These are phyloP conservation scores for Chaetomiaceae sp. DNA, from an alignment of 2,329 filamentous ascomycete species.

Conservation along the genomic window DNA sequence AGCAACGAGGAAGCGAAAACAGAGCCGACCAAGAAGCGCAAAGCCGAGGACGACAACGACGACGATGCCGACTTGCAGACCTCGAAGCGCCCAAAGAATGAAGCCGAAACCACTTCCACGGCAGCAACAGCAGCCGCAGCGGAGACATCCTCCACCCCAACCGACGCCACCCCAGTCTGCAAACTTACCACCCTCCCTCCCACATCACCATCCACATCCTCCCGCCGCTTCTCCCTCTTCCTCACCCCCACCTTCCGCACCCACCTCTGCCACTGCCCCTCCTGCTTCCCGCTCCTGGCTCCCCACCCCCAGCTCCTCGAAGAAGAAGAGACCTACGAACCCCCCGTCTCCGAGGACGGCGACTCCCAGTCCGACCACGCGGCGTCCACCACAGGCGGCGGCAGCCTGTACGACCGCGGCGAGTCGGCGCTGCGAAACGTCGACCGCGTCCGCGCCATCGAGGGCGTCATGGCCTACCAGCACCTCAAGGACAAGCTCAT, in stretches of 20 bases:
- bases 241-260: conserved; percentile 73
- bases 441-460: conserved; percentile 87
- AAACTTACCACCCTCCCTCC: conserved; percentile 57
- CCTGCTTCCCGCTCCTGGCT: conserved; percentile 71
- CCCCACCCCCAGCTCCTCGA: conserved; percentile 78
- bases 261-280: conserved; percentile 72
- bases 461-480: conserved; percentile 98
- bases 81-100: conserved; percentile 50
- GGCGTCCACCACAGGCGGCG: conserved; percentile 60
- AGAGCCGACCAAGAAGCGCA: conserved; percentile 56
- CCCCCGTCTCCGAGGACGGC: conserved; percentile 70
- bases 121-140: not conserved
- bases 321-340: conserved; percentile 91
- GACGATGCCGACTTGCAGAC: conserved; percentile 28
- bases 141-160: too few species aligned
- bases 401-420: conserved; percentile 82
- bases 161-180: conserved; percentile 37
- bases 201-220: conserved; percentile 43
- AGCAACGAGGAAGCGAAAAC: conserved; percentile 3
- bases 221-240: conserved; percentile 71
- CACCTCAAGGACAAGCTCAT: conserved; percentile 95
- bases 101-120: conserved; percentile 26
- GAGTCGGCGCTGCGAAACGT: conserved; percentile 89
- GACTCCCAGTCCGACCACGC: conserved; percentile 50
- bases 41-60: conserved; percentile 39